Percentiles rank a stretch among this genome's conserved stretches.
Evolutionary conservation across 768 basidiomycete genomes (phyloP).

Genomic region (Termitomyces sp.): DNA sequence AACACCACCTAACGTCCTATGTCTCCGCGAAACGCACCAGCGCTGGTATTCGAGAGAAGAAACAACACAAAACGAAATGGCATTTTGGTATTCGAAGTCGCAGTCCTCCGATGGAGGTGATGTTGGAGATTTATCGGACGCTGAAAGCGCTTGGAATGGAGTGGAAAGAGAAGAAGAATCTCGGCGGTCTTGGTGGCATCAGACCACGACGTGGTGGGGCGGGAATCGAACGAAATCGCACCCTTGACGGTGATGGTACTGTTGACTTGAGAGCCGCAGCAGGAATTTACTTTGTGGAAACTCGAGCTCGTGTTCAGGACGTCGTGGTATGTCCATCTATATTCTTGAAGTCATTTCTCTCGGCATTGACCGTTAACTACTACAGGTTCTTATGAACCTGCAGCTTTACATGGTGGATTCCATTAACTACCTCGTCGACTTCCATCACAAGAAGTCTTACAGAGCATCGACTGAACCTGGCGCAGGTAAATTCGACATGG

Average conservation of each 20-base stretch:
- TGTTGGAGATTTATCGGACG: conserved; percentile 97
- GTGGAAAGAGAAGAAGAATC: conserved; percentile 87
- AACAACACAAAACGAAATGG: conserved; percentile 84
- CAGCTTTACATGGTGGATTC: conserved; percentile 96
- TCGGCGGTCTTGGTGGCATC: conserved; percentile 65
- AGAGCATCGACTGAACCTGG: conserved; percentile 61
- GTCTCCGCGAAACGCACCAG: conserved; percentile 47
- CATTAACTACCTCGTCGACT: conserved; percentile 96
- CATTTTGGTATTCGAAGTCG: conserved; percentile 97
- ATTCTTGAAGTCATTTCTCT: not conserved
- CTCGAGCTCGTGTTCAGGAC: conserved; percentile 81
- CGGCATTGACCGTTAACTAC: conserved; percentile 1
- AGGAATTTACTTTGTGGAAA: conserved; percentile 90
- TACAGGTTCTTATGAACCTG: conserved; percentile 91
- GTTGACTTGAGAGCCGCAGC: conserved; percentile 68
- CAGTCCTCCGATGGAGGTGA: conserved; percentile 97
- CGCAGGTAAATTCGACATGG: conserved; percentile 70
- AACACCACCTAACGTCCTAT: conserved; percentile 68
- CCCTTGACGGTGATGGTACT: conserved; percentile 52
- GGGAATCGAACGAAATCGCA: conserved; percentile 56
- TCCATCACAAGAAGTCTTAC: conserved; percentile 96
- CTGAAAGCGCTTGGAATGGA: conserved; percentile 90
- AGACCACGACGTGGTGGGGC: conserved; percentile 26
- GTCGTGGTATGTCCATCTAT: conserved; percentile 66
- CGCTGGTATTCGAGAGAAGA: conserved; percentile 44